Evolutionary conservation across 176 grass and related monocot genomes (phyloP).

Genomic region (Rhynchospora tenuis): DNA sequence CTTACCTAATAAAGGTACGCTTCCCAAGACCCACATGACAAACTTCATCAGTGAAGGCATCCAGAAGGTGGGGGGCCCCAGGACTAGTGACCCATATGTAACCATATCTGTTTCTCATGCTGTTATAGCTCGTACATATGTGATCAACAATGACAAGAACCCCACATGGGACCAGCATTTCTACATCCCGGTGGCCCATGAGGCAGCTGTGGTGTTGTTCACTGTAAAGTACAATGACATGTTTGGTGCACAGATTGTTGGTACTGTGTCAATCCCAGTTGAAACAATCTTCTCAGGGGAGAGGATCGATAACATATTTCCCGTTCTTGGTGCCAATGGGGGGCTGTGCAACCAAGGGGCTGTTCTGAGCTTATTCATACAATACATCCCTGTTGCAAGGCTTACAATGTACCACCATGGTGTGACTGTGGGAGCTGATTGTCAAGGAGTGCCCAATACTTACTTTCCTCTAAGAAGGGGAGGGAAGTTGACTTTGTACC

Average conservation of each 20-base stretch:
- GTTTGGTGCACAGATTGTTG: constrained; percentile 75
- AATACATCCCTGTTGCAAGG: constrained; percentile 67
- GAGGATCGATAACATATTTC: constrained; percentile 46
- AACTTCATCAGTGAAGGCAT: constrained; percentile 13
- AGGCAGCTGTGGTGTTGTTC: constrained; percentile 49
- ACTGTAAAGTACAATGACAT: constrained; percentile 81
- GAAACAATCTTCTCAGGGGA: constrained; percentile 36
- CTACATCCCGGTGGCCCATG: constrained; percentile 69
- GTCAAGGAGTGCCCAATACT: constrained; percentile 57
- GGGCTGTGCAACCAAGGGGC: constrained; percentile 59
- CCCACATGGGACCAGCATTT: constrained; percentile 81
- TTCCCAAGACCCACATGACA: constrained; percentile 48
- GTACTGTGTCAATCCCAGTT: constrained; percentile 45
- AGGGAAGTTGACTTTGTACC: constrained; percentile 65
- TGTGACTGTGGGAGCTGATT: constrained; percentile 51
- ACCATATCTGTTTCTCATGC: constrained; percentile 45
- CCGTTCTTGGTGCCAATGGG: constrained; percentile 40
- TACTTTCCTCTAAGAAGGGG: constrained; percentile 76
- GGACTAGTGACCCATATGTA: constrained; percentile 92
- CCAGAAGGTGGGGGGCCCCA: constrained; percentile 16
- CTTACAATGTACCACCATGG: constrained; percentile 79
- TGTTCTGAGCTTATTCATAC: constrained; percentile 40
- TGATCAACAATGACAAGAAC: constrained; percentile 74
- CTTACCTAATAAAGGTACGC: constrained; percentile 79
- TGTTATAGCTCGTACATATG: constrained; percentile 54